phyloP scores from a whole-genome alignment of 2,329 filamentous ascomycete species.

The Colletotrichum cordylinicola region DNA sequence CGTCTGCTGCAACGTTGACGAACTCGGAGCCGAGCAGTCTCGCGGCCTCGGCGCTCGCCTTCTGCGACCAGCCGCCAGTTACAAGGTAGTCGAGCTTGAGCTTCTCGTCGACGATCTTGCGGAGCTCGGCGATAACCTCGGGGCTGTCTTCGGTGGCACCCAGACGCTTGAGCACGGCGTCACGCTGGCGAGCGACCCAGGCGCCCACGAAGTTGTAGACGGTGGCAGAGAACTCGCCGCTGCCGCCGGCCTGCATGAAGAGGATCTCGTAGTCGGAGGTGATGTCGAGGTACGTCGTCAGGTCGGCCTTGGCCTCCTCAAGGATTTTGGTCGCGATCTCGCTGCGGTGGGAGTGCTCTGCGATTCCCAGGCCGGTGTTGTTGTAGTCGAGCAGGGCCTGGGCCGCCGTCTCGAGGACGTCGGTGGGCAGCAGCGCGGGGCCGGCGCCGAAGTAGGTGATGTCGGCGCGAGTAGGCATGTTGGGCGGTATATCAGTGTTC shows the following conservation, averaged over 20 bases:
- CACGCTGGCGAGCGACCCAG: conserved; percentile 77
- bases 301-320: conserved; percentile 76
- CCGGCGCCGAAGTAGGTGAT: conserved; percentile 91
- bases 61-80: conserved; percentile 87
- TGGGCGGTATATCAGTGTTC: neutral
- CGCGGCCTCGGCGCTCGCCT: conserved; percentile 83
- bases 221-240: conserved; percentile 82
- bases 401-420: conserved; percentile 79
- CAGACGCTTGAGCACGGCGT: conserved; percentile 62
- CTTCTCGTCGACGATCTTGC: conserved; percentile 70
- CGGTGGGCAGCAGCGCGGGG: conserved; percentile 83
- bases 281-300: conserved; percentile 78
- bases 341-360: conserved; percentile 90
- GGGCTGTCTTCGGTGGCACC: conserved; percentile 49
- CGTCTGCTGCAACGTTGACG: conserved; percentile 81
- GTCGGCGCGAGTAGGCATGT: conserved; percentile 75
- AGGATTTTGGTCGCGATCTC: conserved; percentile 80
- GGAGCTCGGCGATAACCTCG: conserved; percentile 60
- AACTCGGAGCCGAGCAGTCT: conserved; percentile 78
- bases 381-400: conserved; percentile 83
- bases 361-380: conserved; percentile 79
- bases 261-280: conserved; percentile 87
- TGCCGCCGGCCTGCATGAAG: conserved; percentile 88
- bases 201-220: conserved; percentile 84
- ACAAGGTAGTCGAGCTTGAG: conserved; percentile 89